Base-by-base conservation (phyloP, 2,329 filamentous ascomycete genomes). In the Dactylellina sp. region DNA sequence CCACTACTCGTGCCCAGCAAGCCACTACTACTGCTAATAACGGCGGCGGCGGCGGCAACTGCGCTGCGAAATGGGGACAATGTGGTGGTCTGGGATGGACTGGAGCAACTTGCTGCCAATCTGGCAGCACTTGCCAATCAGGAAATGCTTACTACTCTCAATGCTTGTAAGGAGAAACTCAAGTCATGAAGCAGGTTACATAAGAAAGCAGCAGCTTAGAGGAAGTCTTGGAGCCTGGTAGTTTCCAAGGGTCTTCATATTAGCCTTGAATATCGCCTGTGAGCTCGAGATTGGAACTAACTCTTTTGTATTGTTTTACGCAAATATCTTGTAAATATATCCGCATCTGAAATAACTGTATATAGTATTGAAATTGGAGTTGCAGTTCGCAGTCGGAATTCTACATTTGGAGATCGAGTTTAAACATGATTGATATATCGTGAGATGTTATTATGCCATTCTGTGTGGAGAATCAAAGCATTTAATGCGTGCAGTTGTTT, bases 61-160 rank as follows among this genome's bases (percentile, higher is more conserved):
- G 80, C 71, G 68, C 79, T 22, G 70, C 79, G 2, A 76, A 76
- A 20, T 81, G 77, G 59, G 81, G 77, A 6, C 80, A 81, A 71
- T 82, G 80, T 62, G 81, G 80, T 56, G 80, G 81, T 6, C 65
- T 76, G 35, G 80, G 79, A 25, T 81, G 77, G 78, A 78, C 50
- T 7, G 80, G 81, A 25, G 32, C 80, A 11, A 80, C 75, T 1
- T 81, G 80, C 78, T 81, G 80, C 76, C 62, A 76, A 35, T 79
- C 79, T 22, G 80, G 80, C 22, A 46, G 44, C 6, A 79, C 78
- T 14, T 82, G 80, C 77, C 75, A 78, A 61, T 64, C 61, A 32
- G 49, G 68, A 3, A 82, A 81, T 75, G 66, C 79, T 53, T 81
- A 78, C 75, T 81, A 80, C 64, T 71, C 64, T 28, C 71, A 75